Evolutionary conservation across 1,284 basidiomycete species (phyloP).

Genomic region (Puccinia hordei): DNA sequence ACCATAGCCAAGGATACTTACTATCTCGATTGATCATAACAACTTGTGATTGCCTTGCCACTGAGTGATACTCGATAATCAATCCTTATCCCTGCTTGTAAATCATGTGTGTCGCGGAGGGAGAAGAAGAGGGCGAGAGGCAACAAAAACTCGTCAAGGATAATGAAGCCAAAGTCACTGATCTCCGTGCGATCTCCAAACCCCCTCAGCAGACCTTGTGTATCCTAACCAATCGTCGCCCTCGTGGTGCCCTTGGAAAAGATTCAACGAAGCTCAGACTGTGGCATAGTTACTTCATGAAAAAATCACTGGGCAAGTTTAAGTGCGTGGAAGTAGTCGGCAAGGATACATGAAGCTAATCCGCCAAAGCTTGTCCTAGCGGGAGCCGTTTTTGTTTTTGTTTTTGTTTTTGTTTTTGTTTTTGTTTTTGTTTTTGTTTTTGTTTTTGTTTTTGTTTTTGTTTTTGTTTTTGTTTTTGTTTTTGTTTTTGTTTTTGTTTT

Average conservation of each 20-base stretch:
- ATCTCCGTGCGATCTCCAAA: background rate
- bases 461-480: no score
- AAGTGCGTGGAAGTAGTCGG: background rate
- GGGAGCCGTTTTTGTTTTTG: no score
- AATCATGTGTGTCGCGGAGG: background rate
- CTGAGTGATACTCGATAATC: background rate
- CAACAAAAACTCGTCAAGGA: background rate
- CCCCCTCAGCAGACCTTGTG: background rate
- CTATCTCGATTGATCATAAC: background rate
- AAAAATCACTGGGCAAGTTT: background rate
- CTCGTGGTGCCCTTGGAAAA: background rate
- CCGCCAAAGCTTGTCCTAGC: no score
- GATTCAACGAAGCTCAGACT: background rate
- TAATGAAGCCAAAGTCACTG: background rate
- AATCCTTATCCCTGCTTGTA: background rate
- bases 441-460: no score
- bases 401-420: no score
- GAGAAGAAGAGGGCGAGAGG: background rate
- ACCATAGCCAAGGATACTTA: background rate
- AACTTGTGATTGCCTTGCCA: no score
- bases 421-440: no score
- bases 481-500: no score
- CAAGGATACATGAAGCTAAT: no score
- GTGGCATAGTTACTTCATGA: slow-evolving; percentile 1
- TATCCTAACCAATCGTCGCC: background rate